Evolutionary conservation across 2,329 filamentous ascomycete species (phyloP).

Genomic region (Alternaria longipes): DNA sequence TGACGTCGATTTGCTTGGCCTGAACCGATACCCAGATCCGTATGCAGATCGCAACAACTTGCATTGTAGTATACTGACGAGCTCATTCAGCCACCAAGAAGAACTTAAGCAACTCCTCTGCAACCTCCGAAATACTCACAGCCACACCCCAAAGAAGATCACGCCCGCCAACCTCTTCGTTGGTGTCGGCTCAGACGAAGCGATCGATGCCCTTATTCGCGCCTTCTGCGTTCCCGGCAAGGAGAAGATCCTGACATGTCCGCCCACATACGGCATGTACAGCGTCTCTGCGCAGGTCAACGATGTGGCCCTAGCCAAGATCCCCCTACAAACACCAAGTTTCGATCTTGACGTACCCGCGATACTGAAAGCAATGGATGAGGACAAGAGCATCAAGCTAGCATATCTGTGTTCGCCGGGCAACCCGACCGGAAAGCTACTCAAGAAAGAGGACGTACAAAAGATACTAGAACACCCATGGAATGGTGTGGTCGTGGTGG

Average conservation of each 20-base stretch:
- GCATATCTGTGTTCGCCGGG: constrained; percentile 94
- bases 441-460: constrained; percentile 78
- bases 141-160: constrained; percentile 77
- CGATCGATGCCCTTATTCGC: constrained; percentile 90
- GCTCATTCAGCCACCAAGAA: constrained; percentile 72
- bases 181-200: constrained; percentile 95
- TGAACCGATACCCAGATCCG: constrained; percentile 96
- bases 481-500: constrained; percentile 93
- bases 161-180: constrained; percentile 88
- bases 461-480: constrained; percentile 84
- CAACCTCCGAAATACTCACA: constrained; percentile 83
- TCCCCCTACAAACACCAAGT: constrained; percentile 78
- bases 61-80: constrained; percentile 4
- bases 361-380: constrained; percentile 72
- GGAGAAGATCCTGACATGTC: constrained; percentile 93
- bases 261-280: constrained; percentile 99
- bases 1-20: constrained; percentile 77
- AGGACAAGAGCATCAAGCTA: constrained; percentile 77
- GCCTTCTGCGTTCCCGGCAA: constrained; percentile 89
- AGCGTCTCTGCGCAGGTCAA: constrained; percentile 93
- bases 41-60: constrained; percentile 41
- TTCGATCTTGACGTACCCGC: constrained; percentile 77
- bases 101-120: constrained; percentile 88
- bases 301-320: constrained; percentile 83
- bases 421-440: constrained; percentile 86